A percentile compares a stretch with the other conserved stretches of the same genome.
phyloP scores from a whole-genome alignment of 257 asterid genomes.

The Solanum bulbocastanum region DNA sequence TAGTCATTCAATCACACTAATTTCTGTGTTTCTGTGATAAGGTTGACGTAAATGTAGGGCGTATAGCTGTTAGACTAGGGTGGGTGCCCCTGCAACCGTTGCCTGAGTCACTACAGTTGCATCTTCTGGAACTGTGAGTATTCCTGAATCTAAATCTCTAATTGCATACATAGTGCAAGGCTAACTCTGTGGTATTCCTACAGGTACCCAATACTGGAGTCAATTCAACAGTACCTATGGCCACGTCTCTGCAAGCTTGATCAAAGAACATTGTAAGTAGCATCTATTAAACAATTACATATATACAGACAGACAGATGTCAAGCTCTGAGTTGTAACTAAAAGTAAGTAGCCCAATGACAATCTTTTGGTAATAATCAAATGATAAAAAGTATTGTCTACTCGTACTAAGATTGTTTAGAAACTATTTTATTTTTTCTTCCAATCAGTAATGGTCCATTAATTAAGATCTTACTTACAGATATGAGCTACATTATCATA shows the following conservation, averaged over 20 bases:
- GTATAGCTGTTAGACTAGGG: constrained; percentile 96
- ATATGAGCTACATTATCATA: constrained; percentile 45
- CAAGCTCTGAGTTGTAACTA: neutral
- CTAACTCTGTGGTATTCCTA: neutral
- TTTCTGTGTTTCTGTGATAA: constrained; percentile 16
- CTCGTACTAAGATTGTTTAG: neutral
- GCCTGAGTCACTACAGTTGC: constrained; percentile 97
- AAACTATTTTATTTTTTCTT: neutral
- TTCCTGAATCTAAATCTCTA: neutral
- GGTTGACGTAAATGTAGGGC: constrained; percentile 98
- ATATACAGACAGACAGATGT: neutral
- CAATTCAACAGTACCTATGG: constrained; percentile 44
- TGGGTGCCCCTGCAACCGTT: constrained; percentile 99
- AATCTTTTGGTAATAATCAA: neutral
- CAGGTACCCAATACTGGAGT: constrained; percentile 47
- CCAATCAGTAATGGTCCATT: neutral
- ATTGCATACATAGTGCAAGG: neutral
- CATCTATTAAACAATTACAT: neutral
- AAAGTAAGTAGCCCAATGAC: neutral
- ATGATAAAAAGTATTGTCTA: neutral
- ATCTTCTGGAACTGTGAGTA: constrained; percentile 87
- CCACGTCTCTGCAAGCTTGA: constrained; percentile 61
- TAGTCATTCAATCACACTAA: constrained; percentile 5
- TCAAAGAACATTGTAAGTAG: constrained; percentile 33
- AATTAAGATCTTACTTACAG: constrained; percentile 15